phyloP scores from a whole-genome alignment of 2,329 filamentous ascomycete genomes.

The Ascochyta pisi region DNA sequence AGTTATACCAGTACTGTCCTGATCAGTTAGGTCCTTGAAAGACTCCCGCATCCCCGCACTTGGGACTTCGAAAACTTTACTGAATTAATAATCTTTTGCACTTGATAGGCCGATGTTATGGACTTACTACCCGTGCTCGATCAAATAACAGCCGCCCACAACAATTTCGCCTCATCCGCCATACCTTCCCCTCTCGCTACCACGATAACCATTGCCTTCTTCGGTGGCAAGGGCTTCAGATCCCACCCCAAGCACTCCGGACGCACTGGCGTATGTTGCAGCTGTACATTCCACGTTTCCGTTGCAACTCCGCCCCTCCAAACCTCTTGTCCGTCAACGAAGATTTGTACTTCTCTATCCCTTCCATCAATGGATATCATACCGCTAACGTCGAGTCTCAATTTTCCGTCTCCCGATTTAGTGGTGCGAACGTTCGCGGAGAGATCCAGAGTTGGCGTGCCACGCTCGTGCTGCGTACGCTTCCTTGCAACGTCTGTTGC shows the following conservation, averaged over 20 bases:
- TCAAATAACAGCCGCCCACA: constrained; percentile 14
- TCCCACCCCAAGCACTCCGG: constrained; percentile 33
- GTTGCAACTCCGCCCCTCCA: neutral
- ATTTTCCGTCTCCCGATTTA: neutral
- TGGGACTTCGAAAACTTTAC: too few species aligned
- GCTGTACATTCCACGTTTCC: constrained; percentile 15
- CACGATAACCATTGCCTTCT: constrained; percentile 31
- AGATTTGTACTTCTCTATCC: constrained; percentile 21
- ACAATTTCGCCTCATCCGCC: constrained; percentile 9
- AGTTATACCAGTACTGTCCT: too few species aligned
- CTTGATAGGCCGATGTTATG: too few species aligned
- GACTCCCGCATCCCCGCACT: too few species aligned
- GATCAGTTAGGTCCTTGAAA: too few species aligned
- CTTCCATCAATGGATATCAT: neutral
- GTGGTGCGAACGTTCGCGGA: neutral
- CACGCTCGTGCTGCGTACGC: neutral
- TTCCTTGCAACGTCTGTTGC: constrained; percentile 19
- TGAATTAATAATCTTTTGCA: too few species aligned
- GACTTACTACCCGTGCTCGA: too few species aligned
- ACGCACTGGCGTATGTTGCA: constrained; percentile 15
- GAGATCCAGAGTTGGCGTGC: neutral
- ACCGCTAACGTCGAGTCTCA: constrained; percentile 1
- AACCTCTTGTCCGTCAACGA: constrained; percentile 25
- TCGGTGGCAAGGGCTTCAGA: constrained; percentile 26
- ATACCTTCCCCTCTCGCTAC: constrained; percentile 16